Evolutionary conservation across 805 yeast genomes (phyloP), one percentile per base, ranked within the genome.

Genomic region (Schwanniomyces polymorphus): DNA sequence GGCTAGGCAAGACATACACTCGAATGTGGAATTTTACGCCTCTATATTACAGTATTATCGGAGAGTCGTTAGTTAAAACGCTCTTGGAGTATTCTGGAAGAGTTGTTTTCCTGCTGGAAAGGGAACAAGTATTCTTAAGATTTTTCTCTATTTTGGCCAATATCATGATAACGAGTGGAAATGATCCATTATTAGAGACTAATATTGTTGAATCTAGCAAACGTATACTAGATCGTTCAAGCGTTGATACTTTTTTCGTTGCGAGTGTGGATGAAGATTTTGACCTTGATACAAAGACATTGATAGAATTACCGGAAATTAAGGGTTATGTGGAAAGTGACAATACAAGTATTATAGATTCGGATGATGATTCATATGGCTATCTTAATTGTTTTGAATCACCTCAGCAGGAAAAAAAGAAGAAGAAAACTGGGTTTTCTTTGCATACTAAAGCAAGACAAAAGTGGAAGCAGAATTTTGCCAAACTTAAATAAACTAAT

Each of bases 11-110:
- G 31, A 46, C 51, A 38, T 55, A 57, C 42, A 29, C 50, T 2
- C 38, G 66, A 34, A 44, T 63, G n/a, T 57, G 54, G 47, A 43
- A 54, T 27, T 38, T 60, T 27, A 51, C 42, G 3, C 31, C 34
- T 2, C 10, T 35, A 1, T 25, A 50, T 18, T 64, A 61, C 43
- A 29, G 33, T 12, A 39, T 50, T 2, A 42, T 64, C 18, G 64
- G 66, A 2, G 61, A 63, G 41, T 34, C 49, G 6, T 46, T 59
- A n/a, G 38, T 52, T 10, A 18, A 27, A n/a, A 28, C 52, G 0
- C 43, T 59, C 3, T 14, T 45, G 14, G 52, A 54, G 3, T 26
- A 27, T 8, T 31, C 48, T 4, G 45, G 46, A 31, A 44, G 56
- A 18, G 41, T 34, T 5, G 12, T 8, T 7, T 54, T 50, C 39